Evolutionary conservation across 2,329 filamentous ascomycete species (phyloP), one percentile per base, ranked within the genome.

Genomic region (Amauroascus verrucosus): DNA sequence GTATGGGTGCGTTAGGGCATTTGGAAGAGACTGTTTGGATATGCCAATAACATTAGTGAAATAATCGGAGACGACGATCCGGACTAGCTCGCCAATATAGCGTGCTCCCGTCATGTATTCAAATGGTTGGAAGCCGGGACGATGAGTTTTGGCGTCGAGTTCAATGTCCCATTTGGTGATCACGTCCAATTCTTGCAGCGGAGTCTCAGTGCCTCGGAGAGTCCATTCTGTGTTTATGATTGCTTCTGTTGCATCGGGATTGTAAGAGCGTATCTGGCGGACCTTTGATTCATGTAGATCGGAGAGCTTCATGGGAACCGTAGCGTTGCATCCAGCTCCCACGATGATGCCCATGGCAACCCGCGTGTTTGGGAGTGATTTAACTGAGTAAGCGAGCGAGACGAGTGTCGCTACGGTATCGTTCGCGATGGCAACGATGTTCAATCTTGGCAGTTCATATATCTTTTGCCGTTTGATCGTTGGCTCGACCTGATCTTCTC

Each of bases 61-160:
- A 61, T 86, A 83, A 62, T 87, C 83, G 38, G 83, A 67, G 50
- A 88, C 74, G 57, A 86, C 80, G 53, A 89, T 73, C 20, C 86
- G 80, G 20, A 84, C 83, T 8, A 90, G 78, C 67, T 90, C 86
- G 50, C 86, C 86, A 2, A 90, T 75, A 63, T 90, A 90, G 40
- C 85, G 76, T 1, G 86, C 86, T 2, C 85, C 80, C 0, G 85
- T 89, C 84, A 91, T 88, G 69, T 90, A 91, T 64, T 93, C 87
- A n/a, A 91, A 78, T 0, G 86, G 86, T 59, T 89, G 85, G 60
- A 89, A 88, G 0, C 85, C 85, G 0, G 85, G 83, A 9, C 71
- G 71, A 59, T 86, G 81, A 54, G 80, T 82, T 51, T 80, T 75
- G 1, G 68, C 66, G 59, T 87, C 84, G 5, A 90, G 73, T 53